Conservation (phyloP, 164 flowering plant species). For the Malania oleifera region DNA sequence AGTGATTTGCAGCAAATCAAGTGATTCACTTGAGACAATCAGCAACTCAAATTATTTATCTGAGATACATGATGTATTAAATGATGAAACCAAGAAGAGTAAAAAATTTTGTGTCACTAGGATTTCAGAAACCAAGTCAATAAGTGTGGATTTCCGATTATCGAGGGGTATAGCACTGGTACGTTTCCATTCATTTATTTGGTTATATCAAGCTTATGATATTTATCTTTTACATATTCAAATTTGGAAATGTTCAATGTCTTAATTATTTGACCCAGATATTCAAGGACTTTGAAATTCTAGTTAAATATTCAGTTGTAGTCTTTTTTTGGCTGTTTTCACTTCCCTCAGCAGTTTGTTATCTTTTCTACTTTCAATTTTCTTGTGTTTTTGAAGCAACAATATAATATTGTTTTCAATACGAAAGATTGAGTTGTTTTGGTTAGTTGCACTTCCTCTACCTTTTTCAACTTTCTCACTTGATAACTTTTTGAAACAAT, state of each 20-base stretch:
- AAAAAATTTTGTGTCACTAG: constrained; percentile 45
- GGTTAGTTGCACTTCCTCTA: too few relatives aligned
- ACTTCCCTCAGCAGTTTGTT: background rate
- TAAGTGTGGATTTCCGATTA: constrained; percentile 82
- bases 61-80: constrained; percentile 22
- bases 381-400: background rate
- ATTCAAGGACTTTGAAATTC: background rate
- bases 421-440: too few relatives aligned
- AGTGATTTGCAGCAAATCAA: constrained; percentile 11
- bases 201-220: background rate
- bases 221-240: background rate
- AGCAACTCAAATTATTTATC: constrained; percentile 21
- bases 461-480: background rate
- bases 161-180: constrained; percentile 94
- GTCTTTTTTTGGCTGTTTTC: background rate
- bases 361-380: background rate
- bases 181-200: constrained; percentile 8
- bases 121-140: constrained; percentile 61
- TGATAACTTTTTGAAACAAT: background rate
- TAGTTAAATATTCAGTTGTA: background rate
- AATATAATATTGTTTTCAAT: too few relatives aligned
- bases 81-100: constrained; percentile 36
- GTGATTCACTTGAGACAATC: constrained; percentile 7
- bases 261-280: background rate
- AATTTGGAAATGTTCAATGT: background rate